A percentile compares a stretch with the other conserved stretches of the same genome.
Evolutionary conservation across 768 basidiomycete genomes (phyloP).

Genomic region (Pilatotrama ljubarskyi): DNA sequence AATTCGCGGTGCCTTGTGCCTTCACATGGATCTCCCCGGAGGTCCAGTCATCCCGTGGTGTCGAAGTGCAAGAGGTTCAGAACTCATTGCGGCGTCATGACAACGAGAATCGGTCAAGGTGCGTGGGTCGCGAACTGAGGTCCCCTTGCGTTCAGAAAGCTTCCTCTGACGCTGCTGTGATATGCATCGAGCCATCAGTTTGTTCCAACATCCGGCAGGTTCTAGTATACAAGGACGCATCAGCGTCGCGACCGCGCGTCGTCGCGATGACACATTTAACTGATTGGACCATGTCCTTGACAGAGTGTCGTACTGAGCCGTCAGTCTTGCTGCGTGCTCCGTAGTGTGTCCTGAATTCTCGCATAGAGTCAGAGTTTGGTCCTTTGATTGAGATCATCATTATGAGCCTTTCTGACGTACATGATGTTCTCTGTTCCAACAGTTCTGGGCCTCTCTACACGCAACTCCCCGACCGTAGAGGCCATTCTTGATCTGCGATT

Average conservation of each 20-base stretch:
- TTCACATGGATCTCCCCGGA: background rate
- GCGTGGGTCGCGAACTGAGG: background rate
- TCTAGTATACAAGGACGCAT: slow-evolving; percentile 1
- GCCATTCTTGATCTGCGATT: too few relatives aligned
- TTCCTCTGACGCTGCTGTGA: background rate
- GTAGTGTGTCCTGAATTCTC: background rate
- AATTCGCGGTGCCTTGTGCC: slow-evolving; percentile 12
- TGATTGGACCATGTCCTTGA: background rate
- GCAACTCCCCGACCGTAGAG: too few relatives aligned
- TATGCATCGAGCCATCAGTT: slow-evolving; percentile 1
- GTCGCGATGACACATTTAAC: background rate
- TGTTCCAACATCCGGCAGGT: background rate
- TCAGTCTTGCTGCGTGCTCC: background rate
- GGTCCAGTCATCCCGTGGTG: slow-evolving; percentile 3
- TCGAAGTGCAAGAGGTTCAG: background rate
- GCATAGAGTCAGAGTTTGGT: background rate
- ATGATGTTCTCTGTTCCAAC: slow-evolving; percentile 7
- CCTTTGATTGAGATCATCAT: slow-evolving; percentile 3
- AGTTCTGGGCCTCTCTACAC: background rate
- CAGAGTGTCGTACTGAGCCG: background rate
- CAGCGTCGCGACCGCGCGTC: background rate
- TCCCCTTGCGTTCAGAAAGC: background rate
- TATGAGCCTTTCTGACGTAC: slow-evolving; percentile 2
- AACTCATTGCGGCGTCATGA: background rate
- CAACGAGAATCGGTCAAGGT: background rate